Evolutionary conservation across 306 rosid genomes (phyloP), one percentile per base, ranked within the genome.

Genomic region (Macrotyloma uniflorum): DNA sequence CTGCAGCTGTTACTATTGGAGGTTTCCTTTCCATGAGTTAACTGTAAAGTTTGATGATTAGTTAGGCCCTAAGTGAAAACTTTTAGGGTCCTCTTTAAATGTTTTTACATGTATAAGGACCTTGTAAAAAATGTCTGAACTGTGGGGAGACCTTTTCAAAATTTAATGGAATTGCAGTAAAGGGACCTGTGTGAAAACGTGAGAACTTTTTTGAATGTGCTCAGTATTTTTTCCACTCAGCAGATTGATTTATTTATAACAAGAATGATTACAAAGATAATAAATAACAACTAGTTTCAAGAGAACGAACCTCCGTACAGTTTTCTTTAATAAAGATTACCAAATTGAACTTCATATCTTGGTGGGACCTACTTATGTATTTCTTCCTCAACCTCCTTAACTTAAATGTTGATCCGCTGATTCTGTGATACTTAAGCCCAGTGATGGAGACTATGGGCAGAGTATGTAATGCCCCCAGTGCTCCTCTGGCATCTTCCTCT

Each of bases 41-140:
- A 24, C 63, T 71, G n/a, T 49, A 61, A 61, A 65, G 2, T 46
- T 51, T 63, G 57, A 58, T 53, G 20, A 75, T 46, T 35, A 43
- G 57, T 46, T 35, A 67, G 58, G 61, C 10, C 32, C 61, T 43
- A 42, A 4, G 22, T 65, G 16, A 53, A 80, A 53, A 64, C 51
- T 13, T 38, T 51, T 28, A 49, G 67, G 28, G 55, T 33, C 20
- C 74, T 80, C 16, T 53, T 53, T 68, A 6, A 70, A 8, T 28
- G 30, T 30, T 45, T 67, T 10, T 42, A 46, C 5, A 35, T 5
- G 7, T 22, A 14, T 33, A 16, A 49, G 70, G 62, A 53, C 26
- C 5, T 54, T 26, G 74, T 53, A n/a, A 6, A 26, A 53, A 38
- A 11, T 19, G 20, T 76, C 14, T 30, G 14, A 40, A 40, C 15